A percentile compares a stretch with the other conserved stretches of the same genome.
phyloP scores from a whole-genome alignment of 1,284 basidiomycete species.

The Apiotrichum brassicae region DNA sequence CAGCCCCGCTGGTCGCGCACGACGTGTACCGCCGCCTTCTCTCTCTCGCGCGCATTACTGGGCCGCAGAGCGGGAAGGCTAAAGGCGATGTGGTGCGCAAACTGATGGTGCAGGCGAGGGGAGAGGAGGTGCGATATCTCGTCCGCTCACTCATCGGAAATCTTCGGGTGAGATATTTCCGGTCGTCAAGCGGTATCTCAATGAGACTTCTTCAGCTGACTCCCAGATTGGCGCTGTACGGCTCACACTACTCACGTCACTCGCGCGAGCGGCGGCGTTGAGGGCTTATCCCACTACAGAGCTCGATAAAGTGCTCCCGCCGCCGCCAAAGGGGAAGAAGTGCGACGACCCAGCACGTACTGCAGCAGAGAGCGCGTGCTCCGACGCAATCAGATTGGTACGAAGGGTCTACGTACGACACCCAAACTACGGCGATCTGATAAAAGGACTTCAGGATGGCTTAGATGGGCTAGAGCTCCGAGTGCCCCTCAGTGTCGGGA shows the following conservation, averaged over 20 bases:
- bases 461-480: constrained; percentile 57
- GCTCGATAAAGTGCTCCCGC: constrained; percentile 46
- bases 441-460: constrained; percentile 61
- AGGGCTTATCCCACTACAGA: constrained; percentile 44
- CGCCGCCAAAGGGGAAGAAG: constrained; percentile 38
- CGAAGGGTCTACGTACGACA: constrained; percentile 76
- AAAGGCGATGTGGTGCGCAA: constrained; percentile 76
- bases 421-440: constrained; percentile 78
- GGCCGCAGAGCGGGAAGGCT: constrained; percentile 64
- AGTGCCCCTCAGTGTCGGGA: constrained; percentile 69
- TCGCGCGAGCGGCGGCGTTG: constrained; percentile 73
- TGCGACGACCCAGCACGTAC: constrained; percentile 50
- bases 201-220: constrained; percentile 59
- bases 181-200: not conserved
- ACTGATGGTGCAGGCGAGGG: constrained; percentile 72
- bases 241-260: constrained; percentile 69
- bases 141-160: constrained; percentile 75
- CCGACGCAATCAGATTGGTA: constrained; percentile 59
- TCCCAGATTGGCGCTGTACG: constrained; percentile 78
- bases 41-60: constrained; percentile 61
- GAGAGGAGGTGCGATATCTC: constrained; percentile 80
- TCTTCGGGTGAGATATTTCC: constrained; percentile 58
- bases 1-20: constrained; percentile 60
- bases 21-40: constrained; percentile 62
- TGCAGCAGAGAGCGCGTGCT: constrained; percentile 51